phyloP scores from a whole-genome alignment of 306 rosid species.

The Nissolia schottii region DNA sequence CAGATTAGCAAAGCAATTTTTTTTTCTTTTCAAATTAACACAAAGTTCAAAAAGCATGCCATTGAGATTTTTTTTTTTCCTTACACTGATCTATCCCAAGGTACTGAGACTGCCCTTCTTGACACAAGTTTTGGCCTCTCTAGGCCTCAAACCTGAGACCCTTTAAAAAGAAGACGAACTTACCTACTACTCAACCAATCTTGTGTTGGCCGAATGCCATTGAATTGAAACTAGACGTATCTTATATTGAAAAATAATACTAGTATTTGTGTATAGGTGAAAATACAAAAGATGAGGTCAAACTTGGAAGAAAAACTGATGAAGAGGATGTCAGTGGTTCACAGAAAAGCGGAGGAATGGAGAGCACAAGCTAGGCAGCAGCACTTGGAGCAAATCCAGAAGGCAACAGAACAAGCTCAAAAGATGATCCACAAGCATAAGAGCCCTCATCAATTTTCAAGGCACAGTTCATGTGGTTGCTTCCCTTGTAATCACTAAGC shows the following conservation, averaged over 20 bases:
- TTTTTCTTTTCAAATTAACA: not conserved
- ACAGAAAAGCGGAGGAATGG: slow-evolving; percentile 88
- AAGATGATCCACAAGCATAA: slow-evolving; percentile 47
- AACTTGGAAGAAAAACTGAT: slow-evolving; percentile 89
- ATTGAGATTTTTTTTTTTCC: too few relatives aligned
- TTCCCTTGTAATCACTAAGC: slow-evolving; percentile 56
- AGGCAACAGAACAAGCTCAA: slow-evolving; percentile 50
- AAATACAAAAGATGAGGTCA: slow-evolving; percentile 89
- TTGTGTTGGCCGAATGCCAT: too few relatives aligned
- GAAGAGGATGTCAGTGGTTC: slow-evolving; percentile 80
- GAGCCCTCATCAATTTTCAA: slow-evolving; percentile 40
- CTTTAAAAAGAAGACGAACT: too few relatives aligned
- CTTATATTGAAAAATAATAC: not conserved
- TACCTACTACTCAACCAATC: too few relatives aligned
- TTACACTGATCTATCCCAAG: too few relatives aligned
- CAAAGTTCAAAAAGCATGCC: not conserved
- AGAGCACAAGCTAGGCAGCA: slow-evolving; percentile 66
- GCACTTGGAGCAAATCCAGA: slow-evolving; percentile 68
- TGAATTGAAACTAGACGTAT: slow-evolving; percentile 15
- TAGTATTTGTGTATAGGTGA: slow-evolving; percentile 55
- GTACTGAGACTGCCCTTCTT: too few relatives aligned
- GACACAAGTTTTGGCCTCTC: too few relatives aligned
- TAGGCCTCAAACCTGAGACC: too few relatives aligned
- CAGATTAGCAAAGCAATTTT: slow-evolving; percentile 19
- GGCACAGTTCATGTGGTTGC: slow-evolving; percentile 75